Conservation (phyloP, 306 rosid species). For the Vachellia collinsii region DNA sequence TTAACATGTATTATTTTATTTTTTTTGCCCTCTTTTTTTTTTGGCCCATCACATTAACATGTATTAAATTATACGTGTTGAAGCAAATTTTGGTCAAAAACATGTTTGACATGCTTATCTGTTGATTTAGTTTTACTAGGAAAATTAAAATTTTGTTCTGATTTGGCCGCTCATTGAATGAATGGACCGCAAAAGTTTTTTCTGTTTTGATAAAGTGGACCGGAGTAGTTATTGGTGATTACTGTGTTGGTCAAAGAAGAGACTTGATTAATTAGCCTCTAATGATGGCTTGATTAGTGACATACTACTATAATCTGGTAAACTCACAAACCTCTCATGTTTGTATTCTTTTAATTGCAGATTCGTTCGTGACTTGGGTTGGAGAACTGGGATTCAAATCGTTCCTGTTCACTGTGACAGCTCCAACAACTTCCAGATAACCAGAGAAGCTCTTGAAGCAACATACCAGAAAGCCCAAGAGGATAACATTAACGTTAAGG, state of each 20-base stretch:
- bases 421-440: slow-evolving; percentile 73
- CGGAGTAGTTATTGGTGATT: too few species aligned
- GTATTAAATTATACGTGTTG: too few species aligned
- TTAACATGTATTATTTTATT: too few species aligned
- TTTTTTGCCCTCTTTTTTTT: too few species aligned
- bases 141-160: not conserved
- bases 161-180: not conserved
- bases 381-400: slow-evolving; percentile 76
- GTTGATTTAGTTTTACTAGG: not conserved
- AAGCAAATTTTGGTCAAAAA: too few species aligned
- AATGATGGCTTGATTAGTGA: slow-evolving; percentile 8
- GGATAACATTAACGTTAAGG: slow-evolving; percentile 65
- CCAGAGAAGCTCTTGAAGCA: slow-evolving; percentile 65
- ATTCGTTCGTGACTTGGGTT: slow-evolving; percentile 69
- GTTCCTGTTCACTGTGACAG: slow-evolving; percentile 72
- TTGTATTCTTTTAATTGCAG: slow-evolving; percentile 45
- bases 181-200: slow-evolving; percentile 14
- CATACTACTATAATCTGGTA: not conserved
- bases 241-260: slow-evolving; percentile 23
- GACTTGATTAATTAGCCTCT: slow-evolving; percentile 19
- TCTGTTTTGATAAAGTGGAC: too few species aligned
- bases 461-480: slow-evolving; percentile 66
- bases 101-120: not conserved
- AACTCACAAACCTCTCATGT: not conserved
- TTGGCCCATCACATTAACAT: too few species aligned